Evolutionary conservation across 1,284 basidiomycete genomes (phyloP).

Genomic region (Fomitopsis schrenkii): DNA sequence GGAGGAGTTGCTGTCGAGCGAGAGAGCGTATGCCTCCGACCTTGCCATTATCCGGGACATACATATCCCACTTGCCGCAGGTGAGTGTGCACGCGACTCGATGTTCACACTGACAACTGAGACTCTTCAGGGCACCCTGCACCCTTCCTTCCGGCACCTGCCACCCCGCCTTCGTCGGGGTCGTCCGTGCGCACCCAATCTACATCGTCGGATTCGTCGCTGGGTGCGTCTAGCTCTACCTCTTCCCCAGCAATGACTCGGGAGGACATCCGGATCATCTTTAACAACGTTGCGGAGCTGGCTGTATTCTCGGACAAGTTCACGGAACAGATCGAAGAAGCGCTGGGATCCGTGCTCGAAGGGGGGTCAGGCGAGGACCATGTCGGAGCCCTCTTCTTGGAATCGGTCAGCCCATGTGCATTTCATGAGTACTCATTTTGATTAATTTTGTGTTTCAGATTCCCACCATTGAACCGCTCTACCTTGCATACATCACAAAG

Average conservation of each 20-base stretch:
- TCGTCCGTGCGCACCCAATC: conserved; percentile 49
- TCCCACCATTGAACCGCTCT: conserved; percentile 73
- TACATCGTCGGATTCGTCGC: conserved; percentile 51
- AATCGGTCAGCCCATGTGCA: conserved; percentile 46
- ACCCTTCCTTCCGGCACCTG: conserved; percentile 23
- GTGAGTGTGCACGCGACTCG: conserved; percentile 30
- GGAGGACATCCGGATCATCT: conserved; percentile 73
- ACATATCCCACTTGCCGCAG: conserved; percentile 75
- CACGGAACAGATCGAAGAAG: conserved; percentile 51
- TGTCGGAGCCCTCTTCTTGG: conserved; percentile 77
- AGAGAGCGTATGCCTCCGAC: conserved; percentile 86
- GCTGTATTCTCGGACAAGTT: conserved; percentile 71
- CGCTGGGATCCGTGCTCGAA: conserved; percentile 49
- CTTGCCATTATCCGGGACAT: conserved; percentile 82
- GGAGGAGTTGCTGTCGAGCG: conserved; percentile 80
- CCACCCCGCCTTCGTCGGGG: conserved; percentile 29
- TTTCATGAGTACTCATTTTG: neutral
- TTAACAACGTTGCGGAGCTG: conserved; percentile 76
- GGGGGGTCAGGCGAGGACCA: conserved; percentile 60
- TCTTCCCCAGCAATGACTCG: conserved; percentile 60
- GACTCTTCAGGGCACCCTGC: conserved; percentile 25
- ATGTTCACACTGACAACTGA: neutral
- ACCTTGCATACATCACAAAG: conserved; percentile 84
- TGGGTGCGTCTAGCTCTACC: conserved; percentile 13
- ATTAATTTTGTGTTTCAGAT: conserved; percentile 42